Conservation (phyloP, 1,139 yeast species). For the Kodamaea alishanica region DNA sequence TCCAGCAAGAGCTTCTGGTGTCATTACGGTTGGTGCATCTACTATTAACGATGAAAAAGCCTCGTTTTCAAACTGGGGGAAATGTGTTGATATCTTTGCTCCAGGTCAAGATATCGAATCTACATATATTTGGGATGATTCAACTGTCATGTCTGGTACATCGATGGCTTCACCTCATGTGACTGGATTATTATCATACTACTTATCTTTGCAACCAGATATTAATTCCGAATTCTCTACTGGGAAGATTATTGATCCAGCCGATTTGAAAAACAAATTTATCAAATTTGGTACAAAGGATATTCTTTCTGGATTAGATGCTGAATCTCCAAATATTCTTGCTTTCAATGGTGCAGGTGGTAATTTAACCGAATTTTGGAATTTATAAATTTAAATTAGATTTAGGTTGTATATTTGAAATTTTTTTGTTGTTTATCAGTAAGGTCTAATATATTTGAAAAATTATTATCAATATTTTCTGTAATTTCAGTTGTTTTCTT, state of each 20-base stretch:
- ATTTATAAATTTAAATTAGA: too few relatives aligned
- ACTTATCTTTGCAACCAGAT: conserved; percentile 40
- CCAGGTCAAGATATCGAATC: conserved; percentile 44
- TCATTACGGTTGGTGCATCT: conserved; percentile 45
- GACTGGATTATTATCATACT: conserved; percentile 40
- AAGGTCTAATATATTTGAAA: conserved; percentile 22
- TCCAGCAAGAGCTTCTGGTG: conserved; percentile 43
- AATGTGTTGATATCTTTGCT: conserved; percentile 44
- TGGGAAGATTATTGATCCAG: conserved; percentile 26
- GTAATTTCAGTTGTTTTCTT: conserved; percentile 12
- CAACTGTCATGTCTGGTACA: conserved; percentile 39
- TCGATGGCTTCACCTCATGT: conserved; percentile 47
- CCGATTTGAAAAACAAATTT: conserved; percentile 33
- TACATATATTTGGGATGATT: conserved; percentile 36
- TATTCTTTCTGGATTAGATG: conserved; percentile 23
- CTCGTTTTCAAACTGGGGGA: conserved; percentile 42
- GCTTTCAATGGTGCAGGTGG: conserved; percentile 27
- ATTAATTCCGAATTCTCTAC: conserved; percentile 30
- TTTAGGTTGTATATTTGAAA: conserved; percentile 24
- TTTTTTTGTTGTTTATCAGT: conserved; percentile 26
- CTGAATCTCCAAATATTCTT: conserved; percentile 21
- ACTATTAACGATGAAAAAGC: conserved; percentile 37
- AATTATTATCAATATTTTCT: conserved; percentile 15
- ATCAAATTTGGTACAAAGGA: conserved; percentile 38
- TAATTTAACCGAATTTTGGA: conserved; percentile 22